Base-by-base conservation (phyloP, 306 rosid species). In the Gillenia trifoliata region DNA sequence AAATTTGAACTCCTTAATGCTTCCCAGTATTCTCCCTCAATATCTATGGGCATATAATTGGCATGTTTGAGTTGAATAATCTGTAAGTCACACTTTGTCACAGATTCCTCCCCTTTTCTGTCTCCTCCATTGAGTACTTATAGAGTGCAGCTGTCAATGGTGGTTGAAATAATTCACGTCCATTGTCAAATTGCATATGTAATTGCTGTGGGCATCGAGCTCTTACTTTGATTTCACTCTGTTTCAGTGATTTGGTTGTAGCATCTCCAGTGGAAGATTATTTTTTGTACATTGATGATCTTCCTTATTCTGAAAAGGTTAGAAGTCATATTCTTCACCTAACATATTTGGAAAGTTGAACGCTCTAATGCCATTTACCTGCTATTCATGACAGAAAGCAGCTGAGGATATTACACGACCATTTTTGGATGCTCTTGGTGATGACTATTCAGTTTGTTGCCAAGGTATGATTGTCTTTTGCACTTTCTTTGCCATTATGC, bases 51-150 rank as follows among this genome's bases (percentile, higher is more conserved):
- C 95, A 90, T 68, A 87, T 94, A 79, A 92, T 94, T 25, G 98
- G 97, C 90, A 88, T 94, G 97, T 94, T 87, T 81, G 98, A 94
- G 91, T 90, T 88, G 85, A 94, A 91, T 78, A 90, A 94, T 87
- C 96, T 94, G 96, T 92, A 88, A 90, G 77, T 83, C 56, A 36
- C 75, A 56, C 73, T 63, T 66, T 31, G 12, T 68, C 70, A 70
- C 9, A 29, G 13, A 22, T 64, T 54, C 69, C 56, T 33, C 56
- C 66, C 64, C 62, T 40, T 68, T 65, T 75, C 60, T 73, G 30
- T 57, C 29, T 6, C 40, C 13, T 36, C 76, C 75, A 57, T 86
- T 61, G 65, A 29, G 29, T 77, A 40, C 72, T 36, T 70, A 12
- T 19, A 75, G 65, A 26, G 64, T 73, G 60, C 72, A 61, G 69